phyloP scores from a whole-genome alignment of 768 basidiomycete genomes.

The Podaxis sp. region DNA sequence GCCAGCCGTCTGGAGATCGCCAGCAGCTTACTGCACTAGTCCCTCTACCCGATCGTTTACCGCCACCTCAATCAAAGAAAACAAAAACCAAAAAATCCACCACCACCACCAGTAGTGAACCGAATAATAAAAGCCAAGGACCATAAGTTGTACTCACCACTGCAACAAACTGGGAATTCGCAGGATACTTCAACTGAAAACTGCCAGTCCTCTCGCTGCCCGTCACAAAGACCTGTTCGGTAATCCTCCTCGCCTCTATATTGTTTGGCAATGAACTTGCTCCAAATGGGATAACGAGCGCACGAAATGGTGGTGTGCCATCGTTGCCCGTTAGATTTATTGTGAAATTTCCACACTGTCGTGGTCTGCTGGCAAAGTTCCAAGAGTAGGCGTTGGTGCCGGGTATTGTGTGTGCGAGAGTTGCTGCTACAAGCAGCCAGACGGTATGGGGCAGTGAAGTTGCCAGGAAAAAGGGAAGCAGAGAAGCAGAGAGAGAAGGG shows the following conservation, averaged over 20 bases:
- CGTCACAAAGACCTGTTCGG: conserved; percentile 50
- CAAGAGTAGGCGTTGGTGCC: conserved; percentile 42
- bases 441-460: conserved; percentile 1
- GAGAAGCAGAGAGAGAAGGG: not conserved
- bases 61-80: not conserved
- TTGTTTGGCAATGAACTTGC: conserved; percentile 59
- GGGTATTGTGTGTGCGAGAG: conserved; percentile 26
- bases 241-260: conserved; percentile 62
- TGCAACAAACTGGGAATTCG: conserved; percentile 70
- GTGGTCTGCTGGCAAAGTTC: conserved; percentile 46
- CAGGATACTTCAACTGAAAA: conserved; percentile 66
- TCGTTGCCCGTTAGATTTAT: conserved; percentile 54
- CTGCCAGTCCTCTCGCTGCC: conserved; percentile 37
- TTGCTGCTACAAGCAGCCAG: not conserved
- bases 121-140: conserved; percentile 8
- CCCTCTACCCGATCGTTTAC: not conserved
- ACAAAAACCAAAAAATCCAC: conserved; percentile 9
- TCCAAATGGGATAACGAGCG: conserved; percentile 69
- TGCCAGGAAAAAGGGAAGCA: not conserved
- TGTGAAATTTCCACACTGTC: conserved; percentile 67
- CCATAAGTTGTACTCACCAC: conserved; percentile 53
- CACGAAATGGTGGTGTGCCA: conserved; percentile 65
- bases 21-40: not conserved
- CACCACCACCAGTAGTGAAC: not conserved
- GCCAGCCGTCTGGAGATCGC: not conserved